Evolutionary conservation across 306 rosid species (phyloP).

Genomic region (Phaseolus lunatus): DNA sequence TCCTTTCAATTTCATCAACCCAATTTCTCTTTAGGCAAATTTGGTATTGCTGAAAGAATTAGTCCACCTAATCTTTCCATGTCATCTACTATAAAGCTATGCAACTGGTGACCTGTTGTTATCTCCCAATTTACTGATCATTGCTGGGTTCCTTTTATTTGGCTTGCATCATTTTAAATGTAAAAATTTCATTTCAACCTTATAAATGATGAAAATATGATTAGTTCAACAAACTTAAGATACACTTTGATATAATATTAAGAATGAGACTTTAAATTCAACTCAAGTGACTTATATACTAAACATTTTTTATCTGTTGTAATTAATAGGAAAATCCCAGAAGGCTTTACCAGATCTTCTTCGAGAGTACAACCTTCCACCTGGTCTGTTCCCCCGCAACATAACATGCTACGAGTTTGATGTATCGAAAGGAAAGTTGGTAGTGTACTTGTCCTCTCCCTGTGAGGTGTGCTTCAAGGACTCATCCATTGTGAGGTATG

Average conservation of each 20-base stretch:
- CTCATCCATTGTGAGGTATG: slow-evolving; percentile 60
- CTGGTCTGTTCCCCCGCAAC: slow-evolving; percentile 51
- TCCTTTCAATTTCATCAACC: background rate
- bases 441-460: slow-evolving; percentile 54
- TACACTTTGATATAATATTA: no score
- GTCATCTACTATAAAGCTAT: background rate
- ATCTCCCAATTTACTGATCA: background rate
- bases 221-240: no score
- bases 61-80: background rate
- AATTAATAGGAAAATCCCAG: slow-evolving; percentile 43
- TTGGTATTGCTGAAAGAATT: background rate
- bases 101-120: background rate
- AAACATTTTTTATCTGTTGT: no score
- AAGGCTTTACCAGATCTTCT: slow-evolving; percentile 51
- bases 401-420: slow-evolving; percentile 63
- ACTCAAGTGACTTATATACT: no score
- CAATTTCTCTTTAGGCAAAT: background rate
- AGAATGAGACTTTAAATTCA: no score
- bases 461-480: slow-evolving; percentile 73
- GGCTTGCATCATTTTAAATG: no score
- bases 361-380: slow-evolving; percentile 53
- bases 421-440: slow-evolving; percentile 58
- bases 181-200: no score
- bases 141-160: background rate
- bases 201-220: no score